These are phyloP conservation scores for Trichoderma erinaceum DNA, from an alignment of 495 filamentous ascomycete species.

Conservation along the genomic window DNA sequence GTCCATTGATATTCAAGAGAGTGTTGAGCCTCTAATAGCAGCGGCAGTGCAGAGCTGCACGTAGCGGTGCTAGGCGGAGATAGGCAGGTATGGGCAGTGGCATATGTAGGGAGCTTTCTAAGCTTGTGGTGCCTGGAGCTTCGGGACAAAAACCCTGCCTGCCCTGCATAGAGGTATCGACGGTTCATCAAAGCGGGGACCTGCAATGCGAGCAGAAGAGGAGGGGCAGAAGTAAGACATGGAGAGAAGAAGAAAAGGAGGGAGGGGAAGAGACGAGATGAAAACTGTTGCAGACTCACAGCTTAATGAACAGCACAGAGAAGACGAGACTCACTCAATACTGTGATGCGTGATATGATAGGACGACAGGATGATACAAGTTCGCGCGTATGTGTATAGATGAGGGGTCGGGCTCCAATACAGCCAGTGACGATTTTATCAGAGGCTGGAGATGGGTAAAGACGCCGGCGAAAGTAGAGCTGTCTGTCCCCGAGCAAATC, in stretches of 20 bases:
- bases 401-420: constrained; percentile 3
- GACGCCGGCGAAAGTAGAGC: not conserved
- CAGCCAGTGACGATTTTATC: not conserved
- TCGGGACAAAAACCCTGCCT: not conserved
- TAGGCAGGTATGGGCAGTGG: not conserved
- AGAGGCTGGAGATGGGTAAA: not conserved
- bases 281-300: not conserved
- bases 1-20: too few species aligned
- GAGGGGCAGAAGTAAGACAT: constrained; percentile 2
- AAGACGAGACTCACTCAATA: not conserved
- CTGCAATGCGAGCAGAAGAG: not conserved
- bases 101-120: not conserved
- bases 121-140: not conserved
- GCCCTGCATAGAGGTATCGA: not conserved
- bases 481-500: not conserved
- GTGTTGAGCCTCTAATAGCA: not conserved
- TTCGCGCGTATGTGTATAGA: not conserved
- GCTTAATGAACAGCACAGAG: not conserved
- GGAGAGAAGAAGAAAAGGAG: not conserved
- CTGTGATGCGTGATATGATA: not conserved
- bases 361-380: not conserved
- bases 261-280: not conserved
- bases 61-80: constrained; percentile 1
- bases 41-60: not conserved
- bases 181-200: not conserved